These are phyloP conservation scores for Pythium dissimile DNA, from an alignment of 352 stramenopile genomes.

Conservation along the genomic window DNA sequence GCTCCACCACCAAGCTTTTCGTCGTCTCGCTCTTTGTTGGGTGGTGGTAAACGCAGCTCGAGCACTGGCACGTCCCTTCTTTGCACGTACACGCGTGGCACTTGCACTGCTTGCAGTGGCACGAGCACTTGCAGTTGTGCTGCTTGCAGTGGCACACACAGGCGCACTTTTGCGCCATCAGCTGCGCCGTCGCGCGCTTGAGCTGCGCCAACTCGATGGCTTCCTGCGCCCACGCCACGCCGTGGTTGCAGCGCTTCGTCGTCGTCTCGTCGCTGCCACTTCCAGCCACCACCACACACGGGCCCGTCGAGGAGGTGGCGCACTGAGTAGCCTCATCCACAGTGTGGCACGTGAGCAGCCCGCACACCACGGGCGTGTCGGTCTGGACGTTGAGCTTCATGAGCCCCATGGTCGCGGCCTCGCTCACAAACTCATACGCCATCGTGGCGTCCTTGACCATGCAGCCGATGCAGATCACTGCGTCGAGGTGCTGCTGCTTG, in stretches of 20 bases:
- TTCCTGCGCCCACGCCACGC: conserved; percentile 58
- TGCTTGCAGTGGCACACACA: conserved; percentile 34
- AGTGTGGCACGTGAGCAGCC: conserved; percentile 91
- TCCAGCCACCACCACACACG: conserved; percentile 9
- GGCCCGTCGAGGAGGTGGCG: conserved; percentile 27
- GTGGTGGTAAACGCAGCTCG: conserved; percentile 23
- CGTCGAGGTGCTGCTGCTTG: conserved; percentile 86
- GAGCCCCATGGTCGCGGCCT: conserved; percentile 91
- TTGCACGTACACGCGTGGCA: conserved; percentile 15
- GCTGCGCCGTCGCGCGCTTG: conserved; percentile 35
- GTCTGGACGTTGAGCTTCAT: conserved; percentile 96
- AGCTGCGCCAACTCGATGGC: conserved; percentile 90
- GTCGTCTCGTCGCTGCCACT: conserved; percentile 5
- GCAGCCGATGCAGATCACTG: conserved; percentile 94
- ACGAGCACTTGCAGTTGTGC: conserved; percentile 27
- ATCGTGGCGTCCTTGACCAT: conserved; percentile 95
- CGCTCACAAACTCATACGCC: conserved; percentile 98
- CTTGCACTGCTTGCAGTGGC: conserved; percentile 33
- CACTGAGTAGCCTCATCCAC: conserved; percentile 91
- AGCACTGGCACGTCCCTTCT: conserved; percentile 29
- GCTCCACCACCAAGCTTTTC: conserved; percentile 12
- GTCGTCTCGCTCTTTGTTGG: not conserved
- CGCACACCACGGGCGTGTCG: conserved; percentile 77
- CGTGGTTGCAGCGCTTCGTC: conserved; percentile 41
- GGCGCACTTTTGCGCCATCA: conserved; percentile 27